Evolutionary conservation across 129 eudicot species (phyloP).

Genomic region (Calendula officinalis): DNA sequence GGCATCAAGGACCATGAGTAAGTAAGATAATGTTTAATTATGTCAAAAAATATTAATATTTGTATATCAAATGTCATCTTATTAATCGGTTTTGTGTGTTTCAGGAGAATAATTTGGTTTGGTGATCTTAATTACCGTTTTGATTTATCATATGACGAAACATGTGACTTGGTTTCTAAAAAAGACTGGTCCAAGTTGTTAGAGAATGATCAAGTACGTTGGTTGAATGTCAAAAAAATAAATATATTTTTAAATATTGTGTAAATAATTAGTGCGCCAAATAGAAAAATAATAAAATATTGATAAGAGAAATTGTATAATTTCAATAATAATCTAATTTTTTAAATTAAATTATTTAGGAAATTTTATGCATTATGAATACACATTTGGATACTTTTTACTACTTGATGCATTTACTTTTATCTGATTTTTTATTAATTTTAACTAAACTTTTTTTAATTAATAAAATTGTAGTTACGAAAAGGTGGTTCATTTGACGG

Average conservation of each 20-base stretch:
- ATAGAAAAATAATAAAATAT: no score
- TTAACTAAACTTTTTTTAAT: background rate
- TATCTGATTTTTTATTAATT: no score
- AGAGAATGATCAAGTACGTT: slow-evolving; percentile 76
- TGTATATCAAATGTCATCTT: background rate
- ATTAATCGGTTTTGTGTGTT: slow-evolving; percentile 2
- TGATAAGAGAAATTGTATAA: background rate
- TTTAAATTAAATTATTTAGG: background rate
- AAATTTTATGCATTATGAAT: background rate
- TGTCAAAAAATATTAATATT: slow-evolving; percentile 1
- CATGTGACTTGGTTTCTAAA: slow-evolving; percentile 61
- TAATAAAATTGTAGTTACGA: slow-evolving; percentile 40
- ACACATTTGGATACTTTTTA: background rate
- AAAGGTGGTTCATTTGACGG: slow-evolving; percentile 81
- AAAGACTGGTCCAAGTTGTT: slow-evolving; percentile 67
- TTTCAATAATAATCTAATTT: no score
- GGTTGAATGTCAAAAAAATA: slow-evolving; percentile 20
- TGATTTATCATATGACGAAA: slow-evolving; percentile 60
- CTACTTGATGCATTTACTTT: background rate
- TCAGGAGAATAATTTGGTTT: slow-evolving; percentile 82
- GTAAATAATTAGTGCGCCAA: no score
- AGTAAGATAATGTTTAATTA: slow-evolving; percentile 27
- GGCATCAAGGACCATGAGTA: slow-evolving; percentile 79
- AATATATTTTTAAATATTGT: no score
- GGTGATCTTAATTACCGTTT: slow-evolving; percentile 91